A percentile compares a stretch with the other conserved stretches of the same genome.
These are phyloP conservation scores for Diaporthe citri DNA, from an alignment of 2,329 filamentous ascomycete species.

Conservation along the genomic window DNA sequence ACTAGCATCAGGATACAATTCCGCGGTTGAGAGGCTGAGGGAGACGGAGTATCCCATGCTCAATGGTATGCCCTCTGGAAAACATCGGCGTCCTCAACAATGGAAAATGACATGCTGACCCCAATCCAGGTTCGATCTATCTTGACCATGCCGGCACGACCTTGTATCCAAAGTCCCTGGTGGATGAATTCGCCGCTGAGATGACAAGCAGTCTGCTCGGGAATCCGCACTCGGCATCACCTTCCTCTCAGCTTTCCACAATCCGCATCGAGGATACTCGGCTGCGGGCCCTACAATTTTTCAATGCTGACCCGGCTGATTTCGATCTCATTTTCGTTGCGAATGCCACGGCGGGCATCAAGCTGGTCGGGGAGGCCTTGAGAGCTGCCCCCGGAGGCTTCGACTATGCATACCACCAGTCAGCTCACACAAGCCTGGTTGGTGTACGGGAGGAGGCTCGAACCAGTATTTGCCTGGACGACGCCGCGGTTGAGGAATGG, in stretches of 20 bases:
- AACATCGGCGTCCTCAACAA: background rate
- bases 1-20: constrained; percentile 63
- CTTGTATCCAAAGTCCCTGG: constrained; percentile 81
- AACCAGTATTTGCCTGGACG: constrained; percentile 74
- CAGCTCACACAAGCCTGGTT: constrained; percentile 88
- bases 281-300: constrained; percentile 78
- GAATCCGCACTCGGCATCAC: constrained; percentile 91
- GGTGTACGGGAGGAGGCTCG: constrained; percentile 81
- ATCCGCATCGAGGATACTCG: constrained; percentile 82
- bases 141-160: constrained; percentile 98
- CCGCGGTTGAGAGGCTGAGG: constrained; percentile 69
- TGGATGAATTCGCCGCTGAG: constrained; percentile 83
- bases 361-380: constrained; percentile 84
- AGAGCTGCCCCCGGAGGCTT: constrained; percentile 78
- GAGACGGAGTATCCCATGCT: constrained; percentile 77
- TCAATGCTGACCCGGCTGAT: constrained; percentile 82
- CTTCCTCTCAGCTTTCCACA: constrained; percentile 82
- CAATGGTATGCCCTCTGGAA: constrained; percentile 61
- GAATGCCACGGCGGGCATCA: constrained; percentile 89
- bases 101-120: constrained; percentile 30
- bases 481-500: constrained; percentile 76
- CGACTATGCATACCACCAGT: constrained; percentile 84
- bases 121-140: constrained; percentile 76
- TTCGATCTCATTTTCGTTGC: constrained; percentile 92
- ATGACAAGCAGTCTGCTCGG: constrained; percentile 85